A percentile compares a stretch with the other conserved stretches of the same genome.
Conservation (phyloP, 2,329 filamentous ascomycete species). For the Ilyonectria destructans region DNA sequence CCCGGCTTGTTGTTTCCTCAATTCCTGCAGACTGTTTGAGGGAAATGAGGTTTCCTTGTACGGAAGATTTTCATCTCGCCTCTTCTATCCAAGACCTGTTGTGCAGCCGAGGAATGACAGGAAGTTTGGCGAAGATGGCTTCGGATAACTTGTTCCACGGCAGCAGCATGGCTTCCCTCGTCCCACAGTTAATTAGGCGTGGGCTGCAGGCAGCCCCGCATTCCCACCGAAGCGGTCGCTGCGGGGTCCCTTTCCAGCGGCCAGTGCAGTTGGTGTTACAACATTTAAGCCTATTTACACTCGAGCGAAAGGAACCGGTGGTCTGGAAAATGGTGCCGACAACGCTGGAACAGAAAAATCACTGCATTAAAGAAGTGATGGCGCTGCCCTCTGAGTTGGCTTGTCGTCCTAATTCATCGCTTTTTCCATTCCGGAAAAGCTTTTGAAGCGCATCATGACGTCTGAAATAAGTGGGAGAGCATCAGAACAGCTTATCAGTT, state of each 20-base stretch:
- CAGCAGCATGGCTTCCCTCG: constrained; percentile 11
- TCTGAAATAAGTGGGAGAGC: neutral
- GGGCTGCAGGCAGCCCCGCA: too few species aligned
- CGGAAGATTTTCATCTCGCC: neutral
- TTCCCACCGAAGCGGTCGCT: neutral
- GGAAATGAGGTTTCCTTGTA: constrained; percentile 20
- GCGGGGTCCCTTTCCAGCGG: constrained; percentile 13
- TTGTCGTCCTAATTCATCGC: neutral
- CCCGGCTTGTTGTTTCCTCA: constrained; percentile 4
- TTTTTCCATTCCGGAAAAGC: neutral
- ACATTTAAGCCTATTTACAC: neutral
- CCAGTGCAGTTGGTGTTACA: neutral
- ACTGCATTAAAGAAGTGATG: neutral
- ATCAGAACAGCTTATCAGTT: neutral
- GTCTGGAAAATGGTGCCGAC: neutral
- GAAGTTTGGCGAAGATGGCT: neutral
- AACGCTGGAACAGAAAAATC: neutral
- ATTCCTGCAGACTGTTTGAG: constrained; percentile 16
- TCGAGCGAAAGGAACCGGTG: neutral
- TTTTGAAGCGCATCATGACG: neutral
- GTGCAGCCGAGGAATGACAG: constrained; percentile 17
- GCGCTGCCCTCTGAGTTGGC: neutral
- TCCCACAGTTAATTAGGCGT: neutral
- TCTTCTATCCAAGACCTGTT: constrained; percentile 8
- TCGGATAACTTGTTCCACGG: constrained; percentile 29